Base-by-base conservation (phyloP, 768 basidiomycete genomes). In the Boletus speciosus region DNA sequence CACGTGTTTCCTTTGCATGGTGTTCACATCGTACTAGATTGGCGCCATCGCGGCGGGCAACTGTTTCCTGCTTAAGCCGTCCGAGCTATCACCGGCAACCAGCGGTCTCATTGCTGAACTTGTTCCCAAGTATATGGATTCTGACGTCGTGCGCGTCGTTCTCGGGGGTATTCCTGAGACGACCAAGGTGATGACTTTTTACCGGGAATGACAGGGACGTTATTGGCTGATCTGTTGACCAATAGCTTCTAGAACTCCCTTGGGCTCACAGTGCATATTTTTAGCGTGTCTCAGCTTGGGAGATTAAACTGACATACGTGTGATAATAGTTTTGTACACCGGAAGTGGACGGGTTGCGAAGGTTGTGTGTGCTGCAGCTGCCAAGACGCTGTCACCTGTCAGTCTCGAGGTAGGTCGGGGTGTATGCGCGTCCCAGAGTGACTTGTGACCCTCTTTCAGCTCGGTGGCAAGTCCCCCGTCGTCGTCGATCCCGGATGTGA, bases 41-140 rank as follows among this genome's bases (percentile, higher is more conserved):
- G 85, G 85, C 8, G 92, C 92, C 1, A 80, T 95, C 38, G 85
- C 90, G 0, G 88, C 90, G 3, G 93, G 93, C 6, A 85, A 85
- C 61, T 75, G 86, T 0, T 81, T 80, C 4, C 70, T 86, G 5
- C 43, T 93, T 48, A 94, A 94, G 66, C 88, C 89, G 1, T 87
- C 92, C 1, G 93, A 94, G 63, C 70, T 81, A 3, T 73, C 81
- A 0, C 81, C 85, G 0, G 77, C 79, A 2, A 72, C 75, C 4
- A 81, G 80, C 40, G 61, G 77, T 10, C 76, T 93, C 11, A 64
- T 91, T 15, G 78, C 84, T 0, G 84, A 90, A 60, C 78, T 93
- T 7, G 38, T 90, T 6, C 83, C 83, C 2, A 82, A 88, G 63
- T 94, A 95, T 62, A 60, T 95, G 55, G 93, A 94, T 66, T 67